phyloP scores from a whole-genome alignment of 1,284 basidiomycete species.

The Athelia sp. region DNA sequence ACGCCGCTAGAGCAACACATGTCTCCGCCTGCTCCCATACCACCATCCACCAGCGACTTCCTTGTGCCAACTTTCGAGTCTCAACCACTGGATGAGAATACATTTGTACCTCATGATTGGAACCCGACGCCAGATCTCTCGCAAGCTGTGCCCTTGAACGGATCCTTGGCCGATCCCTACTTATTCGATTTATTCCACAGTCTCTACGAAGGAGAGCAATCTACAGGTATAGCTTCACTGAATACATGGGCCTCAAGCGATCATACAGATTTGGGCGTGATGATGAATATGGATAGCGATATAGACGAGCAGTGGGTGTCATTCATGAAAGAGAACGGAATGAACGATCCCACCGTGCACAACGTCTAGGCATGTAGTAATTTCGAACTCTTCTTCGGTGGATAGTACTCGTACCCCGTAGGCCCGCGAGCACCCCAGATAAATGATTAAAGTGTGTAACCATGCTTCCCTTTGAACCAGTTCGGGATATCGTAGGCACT shows the following conservation, averaged over 20 bases:
- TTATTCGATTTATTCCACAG: neutral
- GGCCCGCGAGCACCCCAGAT: too few species aligned
- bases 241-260: neutral
- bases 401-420: too few species aligned
- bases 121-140: neutral
- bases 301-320: neutral
- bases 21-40: neutral
- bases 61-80: neutral
- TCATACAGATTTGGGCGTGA: neutral
- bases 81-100: neutral
- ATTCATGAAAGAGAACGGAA: neutral
- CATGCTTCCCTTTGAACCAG: too few species aligned
- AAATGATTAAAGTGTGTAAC: too few species aligned
- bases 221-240: neutral
- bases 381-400: too few species aligned
- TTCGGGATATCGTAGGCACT: too few species aligned
- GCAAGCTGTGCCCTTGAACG: neutral
- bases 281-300: neutral
- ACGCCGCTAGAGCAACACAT: neutral
- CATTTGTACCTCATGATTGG: neutral
- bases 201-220: neutral
- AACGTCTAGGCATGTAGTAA: too few species aligned
- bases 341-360: neutral
- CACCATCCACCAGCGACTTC: neutral
- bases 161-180: neutral